Base-by-base conservation (phyloP, 2,329 filamentous ascomycete genomes). In the Exophiala viscosa region DNA sequence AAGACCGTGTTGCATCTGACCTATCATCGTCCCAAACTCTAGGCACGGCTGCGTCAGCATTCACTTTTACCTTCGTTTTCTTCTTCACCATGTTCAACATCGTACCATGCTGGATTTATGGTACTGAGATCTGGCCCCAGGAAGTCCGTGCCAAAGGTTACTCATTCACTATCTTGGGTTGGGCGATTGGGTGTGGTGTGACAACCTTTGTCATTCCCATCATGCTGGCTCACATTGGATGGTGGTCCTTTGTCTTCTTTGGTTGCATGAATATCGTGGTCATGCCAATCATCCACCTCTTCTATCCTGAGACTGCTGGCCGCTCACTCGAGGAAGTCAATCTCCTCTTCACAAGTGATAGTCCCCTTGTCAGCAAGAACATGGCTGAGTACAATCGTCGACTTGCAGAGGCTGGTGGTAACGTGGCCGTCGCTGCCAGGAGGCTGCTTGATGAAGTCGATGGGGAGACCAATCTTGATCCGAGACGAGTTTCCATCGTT, bases 11-110 rank as follows among this genome's bases (percentile, higher is more conserved):
- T 44, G 40, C 36, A 13, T 55, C 54, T 36, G 40, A 58, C 38
- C 52, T 52, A 5, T 39, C 48, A 31, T 11, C 44, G 45, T 60
- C 59, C 10, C 57, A 55, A 41, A 34, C 32, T 48, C 50, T 62
- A 8, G 60, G 60, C 14, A 60, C 59, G 15, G 60, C 59, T 13
- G 60, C 48, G 14, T 51, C 54, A 17, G 49, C 59, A 1, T 61
- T 61, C 53, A 52, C 50, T 40, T 86, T 86, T 67, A 77, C 78
- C 5, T 86, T 84, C 67, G 85, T 85, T 54, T 80, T 81, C 3
- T 82, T 80, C 48, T 86, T 85, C 54, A 82, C 81, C 15, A 80
- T 81, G 0, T 83, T 79, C 1, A 83, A 79, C 77, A 63, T 84
- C 3, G 80, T 81, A 13, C 72, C 83, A 17, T 81, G 81, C 0